Evolutionary conservation across 805 yeast species (phyloP).

Genomic region (Spencermartinsiella europaea): DNA sequence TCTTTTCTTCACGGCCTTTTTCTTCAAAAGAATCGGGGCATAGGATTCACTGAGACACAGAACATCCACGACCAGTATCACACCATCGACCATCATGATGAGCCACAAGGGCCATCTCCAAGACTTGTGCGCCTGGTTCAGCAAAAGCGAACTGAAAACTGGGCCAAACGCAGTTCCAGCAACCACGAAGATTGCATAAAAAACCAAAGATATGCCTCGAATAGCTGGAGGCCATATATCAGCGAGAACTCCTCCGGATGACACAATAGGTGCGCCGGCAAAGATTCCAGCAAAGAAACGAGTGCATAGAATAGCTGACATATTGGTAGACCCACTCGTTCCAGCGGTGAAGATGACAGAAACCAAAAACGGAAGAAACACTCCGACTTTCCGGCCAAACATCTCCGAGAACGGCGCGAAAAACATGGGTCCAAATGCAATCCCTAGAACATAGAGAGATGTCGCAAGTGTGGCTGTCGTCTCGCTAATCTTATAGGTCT

Average conservation of each 20-base stretch:
- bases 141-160: conserved; percentile 44
- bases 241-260: conserved; percentile 55
- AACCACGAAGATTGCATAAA: conserved; percentile 45
- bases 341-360: conserved; percentile 44
- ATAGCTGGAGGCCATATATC: conserved; percentile 47
- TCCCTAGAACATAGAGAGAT: conserved; percentile 58
- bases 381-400: conserved; percentile 45
- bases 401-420: conserved; percentile 59
- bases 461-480: conserved; percentile 50
- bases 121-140: conserved; percentile 36
- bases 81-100: conserved; percentile 39
- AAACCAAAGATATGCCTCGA: conserved; percentile 51
- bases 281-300: conserved; percentile 57
- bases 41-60: conserved; percentile 36
- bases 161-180: conserved; percentile 43
- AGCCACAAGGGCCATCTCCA: conserved; percentile 61
- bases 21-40: conserved; percentile 47
- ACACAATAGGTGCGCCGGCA: conserved; percentile 57
- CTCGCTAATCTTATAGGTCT: conserved; percentile 39
- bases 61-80: conserved; percentile 35
- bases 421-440: conserved; percentile 61
- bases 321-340: conserved; percentile 45
- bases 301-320: conserved; percentile 47
- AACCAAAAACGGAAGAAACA: conserved; percentile 39
- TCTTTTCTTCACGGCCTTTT: conserved; percentile 62